phyloP scores from a whole-genome alignment of 139 green algal species.

The Astrephomene gubernaculifera region DNA sequence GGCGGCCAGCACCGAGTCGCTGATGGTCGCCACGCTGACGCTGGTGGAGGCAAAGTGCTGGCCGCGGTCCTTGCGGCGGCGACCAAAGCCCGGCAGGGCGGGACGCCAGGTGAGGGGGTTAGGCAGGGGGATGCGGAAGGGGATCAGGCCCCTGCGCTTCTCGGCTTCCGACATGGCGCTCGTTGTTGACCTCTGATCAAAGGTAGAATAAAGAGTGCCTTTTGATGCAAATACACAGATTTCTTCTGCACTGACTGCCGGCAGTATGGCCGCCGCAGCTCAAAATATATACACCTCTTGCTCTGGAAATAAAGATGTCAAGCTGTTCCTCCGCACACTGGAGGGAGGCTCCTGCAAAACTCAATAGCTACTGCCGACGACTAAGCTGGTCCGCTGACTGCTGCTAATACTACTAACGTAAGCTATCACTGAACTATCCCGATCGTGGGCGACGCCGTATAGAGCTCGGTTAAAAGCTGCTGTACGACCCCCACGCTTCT shows the following conservation, averaged over 20 bases:
- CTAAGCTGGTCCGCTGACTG: neutral
- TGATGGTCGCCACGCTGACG: conserved; percentile 35
- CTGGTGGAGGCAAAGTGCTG: conserved; percentile 35
- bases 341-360: conserved; percentile 10
- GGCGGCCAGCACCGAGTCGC: neutral
- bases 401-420: neutral
- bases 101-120: conserved; percentile 13
- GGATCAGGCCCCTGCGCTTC: conserved; percentile 40
- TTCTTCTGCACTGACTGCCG: conserved; percentile 28
- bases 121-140: conserved; percentile 40
- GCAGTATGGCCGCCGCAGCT: conserved; percentile 13
- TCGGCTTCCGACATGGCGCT: conserved; percentile 27
- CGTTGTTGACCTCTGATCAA: neutral
- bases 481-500: conserved; percentile 22
- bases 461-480: neutral
- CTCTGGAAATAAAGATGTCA: too few species aligned
- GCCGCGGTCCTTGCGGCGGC: conserved; percentile 11
- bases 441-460: neutral
- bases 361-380: conserved; percentile 11
- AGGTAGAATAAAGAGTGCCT: neutral
- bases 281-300: conserved; percentile 16
- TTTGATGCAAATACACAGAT: neutral
- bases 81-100: conserved; percentile 2
- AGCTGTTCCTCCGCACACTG: too few species aligned
- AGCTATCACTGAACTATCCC: neutral